Percentiles rank a stretch among this genome's conserved stretches.
phyloP scores from a whole-genome alignment of 2,329 filamentous ascomycete species.

The Lachnellula cervina region DNA sequence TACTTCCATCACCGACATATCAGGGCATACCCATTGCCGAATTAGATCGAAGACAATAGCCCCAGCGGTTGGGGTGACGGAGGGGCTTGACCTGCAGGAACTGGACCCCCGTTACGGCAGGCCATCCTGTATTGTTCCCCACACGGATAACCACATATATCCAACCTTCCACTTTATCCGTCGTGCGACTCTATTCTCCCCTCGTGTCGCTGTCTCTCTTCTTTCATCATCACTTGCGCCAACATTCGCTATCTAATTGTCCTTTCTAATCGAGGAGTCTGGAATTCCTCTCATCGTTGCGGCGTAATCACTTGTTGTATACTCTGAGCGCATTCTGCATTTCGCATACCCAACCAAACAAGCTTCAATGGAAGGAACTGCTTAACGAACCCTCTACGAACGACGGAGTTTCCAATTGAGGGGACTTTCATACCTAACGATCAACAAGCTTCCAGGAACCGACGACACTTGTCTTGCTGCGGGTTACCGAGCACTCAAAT shows the following conservation, averaged over 20 bases:
- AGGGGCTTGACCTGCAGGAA: constrained; percentile 28
- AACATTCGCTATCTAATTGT: constrained; percentile 28
- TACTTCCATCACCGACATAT: constrained; percentile 9
- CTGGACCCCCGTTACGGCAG: constrained; percentile 14
- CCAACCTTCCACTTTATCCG: constrained; percentile 24
- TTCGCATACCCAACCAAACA: constrained; percentile 7
- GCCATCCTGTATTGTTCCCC: constrained; percentile 14
- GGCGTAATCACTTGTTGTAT: constrained; percentile 8
- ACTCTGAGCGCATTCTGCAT: constrained; percentile 12
- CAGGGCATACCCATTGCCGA: constrained; percentile 10
- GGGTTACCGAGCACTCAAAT: no score
- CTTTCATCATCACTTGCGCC: constrained; percentile 11
- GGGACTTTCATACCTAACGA: not conserved
- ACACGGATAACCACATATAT: constrained; percentile 17
- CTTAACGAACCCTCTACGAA: constrained; percentile 3
- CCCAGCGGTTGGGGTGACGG: constrained; percentile 30
- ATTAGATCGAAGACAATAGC: constrained; percentile 26
- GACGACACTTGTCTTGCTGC: not conserved
- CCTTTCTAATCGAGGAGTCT: constrained; percentile 32
- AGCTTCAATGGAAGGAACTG: constrained; percentile 10
- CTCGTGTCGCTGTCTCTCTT: constrained; percentile 12
- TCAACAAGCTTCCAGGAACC: not conserved
- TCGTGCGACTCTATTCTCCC: constrained; percentile 11
- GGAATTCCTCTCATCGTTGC: constrained; percentile 32
- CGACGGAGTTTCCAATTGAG: not conserved